Base-by-base conservation (phyloP, 371 early-diverging fungal genomes). In the Mucor saturninus region DNA sequence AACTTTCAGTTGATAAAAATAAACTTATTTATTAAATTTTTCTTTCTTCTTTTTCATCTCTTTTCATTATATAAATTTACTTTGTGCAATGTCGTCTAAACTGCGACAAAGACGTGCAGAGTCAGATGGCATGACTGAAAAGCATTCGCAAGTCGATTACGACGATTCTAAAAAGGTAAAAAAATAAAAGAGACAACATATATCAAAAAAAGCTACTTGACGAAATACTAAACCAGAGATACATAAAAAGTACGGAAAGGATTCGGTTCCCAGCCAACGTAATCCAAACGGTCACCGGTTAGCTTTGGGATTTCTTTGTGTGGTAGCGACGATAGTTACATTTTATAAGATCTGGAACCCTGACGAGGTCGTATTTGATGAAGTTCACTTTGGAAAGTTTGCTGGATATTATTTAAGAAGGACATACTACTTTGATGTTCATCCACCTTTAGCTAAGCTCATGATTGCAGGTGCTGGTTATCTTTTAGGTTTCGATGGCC, bases 381-480 rank as follows among this genome's bases (percentile, higher is more conserved):
- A 99, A 79, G 99, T 99, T 15, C 99, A 99, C 75, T 99, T 99
- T 89, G 99, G 99, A 54, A 99, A 99, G 75, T 99, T 99, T 83
- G 94, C 98, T 11, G 88, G 92, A 14, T 96, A 91, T 79, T 99
- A 99, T 70, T 72, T 99, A 39, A 84, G 89, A 10, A 78, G 98
- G 30, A 86, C 89, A 49, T 99, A 97, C 81, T 99, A 92, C 78
- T 99, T 99, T 83, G 99, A 99, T 76, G 99, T 99, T 14, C 99
- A 99, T 72, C 99, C 99, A 39, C 99, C 99, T 4, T 84, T 99
- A 43, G 99, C 99, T 28, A 99, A 99, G 75, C 70, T 99, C 79
- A 81, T 99, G 74, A 79, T 98, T 14, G 99, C 97, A 9, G 86
- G 86, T 26, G 85, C 83, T 54, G 96, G 95, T 1, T 90, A 84